A percentile compares a stretch with the other conserved stretches of the same genome.
These are phyloP conservation scores for Myotisia sp. DNA, from an alignment of 2,329 filamentous ascomycete genomes.

Conservation along the genomic window DNA sequence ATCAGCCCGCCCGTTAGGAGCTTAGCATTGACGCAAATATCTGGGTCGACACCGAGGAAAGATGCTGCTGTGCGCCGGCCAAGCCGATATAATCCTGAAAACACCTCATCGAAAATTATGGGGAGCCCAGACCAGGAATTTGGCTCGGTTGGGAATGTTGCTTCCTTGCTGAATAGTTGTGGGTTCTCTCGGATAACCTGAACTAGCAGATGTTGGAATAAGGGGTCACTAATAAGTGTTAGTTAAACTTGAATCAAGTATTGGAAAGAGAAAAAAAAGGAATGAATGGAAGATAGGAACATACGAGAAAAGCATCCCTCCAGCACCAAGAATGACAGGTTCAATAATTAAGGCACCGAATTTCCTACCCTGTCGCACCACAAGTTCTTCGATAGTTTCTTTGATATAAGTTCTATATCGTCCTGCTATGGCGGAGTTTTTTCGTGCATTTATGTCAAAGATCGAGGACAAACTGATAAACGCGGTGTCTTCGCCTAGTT, in stretches of 20 bases:
- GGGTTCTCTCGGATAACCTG: slow-evolving; percentile 49
- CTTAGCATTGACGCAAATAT: slow-evolving; percentile 72
- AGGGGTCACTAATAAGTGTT: slow-evolving; percentile 47
- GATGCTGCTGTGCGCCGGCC: slow-evolving; percentile 57
- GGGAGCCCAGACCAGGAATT: slow-evolving; percentile 58
- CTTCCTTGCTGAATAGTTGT: slow-evolving; percentile 35
- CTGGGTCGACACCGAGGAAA: slow-evolving; percentile 53
- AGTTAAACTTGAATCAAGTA: slow-evolving; percentile 8
- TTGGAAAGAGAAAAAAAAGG: background rate
- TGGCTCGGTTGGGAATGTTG: slow-evolving; percentile 11
- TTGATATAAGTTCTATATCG: slow-evolving; percentile 49
- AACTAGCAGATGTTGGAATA: slow-evolving; percentile 62
- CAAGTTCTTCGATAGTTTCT: slow-evolving; percentile 39
- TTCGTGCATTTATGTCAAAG: slow-evolving; percentile 44
- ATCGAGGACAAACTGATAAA: slow-evolving; percentile 41
- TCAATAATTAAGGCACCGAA: slow-evolving; percentile 71
- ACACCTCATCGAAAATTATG: slow-evolving; percentile 73
- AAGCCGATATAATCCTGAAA: slow-evolving; percentile 71
- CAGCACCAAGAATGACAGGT: slow-evolving; percentile 65
- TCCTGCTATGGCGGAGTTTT: slow-evolving; percentile 31
- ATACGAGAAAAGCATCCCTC: slow-evolving; percentile 68
- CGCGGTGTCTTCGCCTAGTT: slow-evolving; percentile 32
- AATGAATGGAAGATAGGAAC: slow-evolving; percentile 18
- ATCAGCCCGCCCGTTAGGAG: slow-evolving; percentile 67
- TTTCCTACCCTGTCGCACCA: slow-evolving; percentile 42